Base-by-base conservation (phyloP, 495 filamentous ascomycete genomes). In the Penicillium canescens region DNA sequence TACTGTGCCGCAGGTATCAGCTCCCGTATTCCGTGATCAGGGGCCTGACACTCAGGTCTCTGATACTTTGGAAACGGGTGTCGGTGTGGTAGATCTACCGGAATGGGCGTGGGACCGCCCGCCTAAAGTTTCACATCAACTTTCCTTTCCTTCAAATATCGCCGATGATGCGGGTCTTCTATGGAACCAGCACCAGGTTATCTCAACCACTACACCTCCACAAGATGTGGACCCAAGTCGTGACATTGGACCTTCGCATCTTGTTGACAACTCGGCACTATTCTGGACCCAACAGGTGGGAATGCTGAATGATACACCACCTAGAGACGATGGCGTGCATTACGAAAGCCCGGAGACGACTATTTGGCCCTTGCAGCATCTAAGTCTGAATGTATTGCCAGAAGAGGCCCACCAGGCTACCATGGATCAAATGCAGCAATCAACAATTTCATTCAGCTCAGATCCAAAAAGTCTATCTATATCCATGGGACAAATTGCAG, bases 231-330 rank as follows among this genome's bases (percentile, higher is more conserved):
- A 41, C 2, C 5, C 20, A 0, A 42, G 16, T 4, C 43, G 43
- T 13, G 39, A 50, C n/a, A 40, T n/a, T 6, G 40, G 14, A 24
- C 1, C 34, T 6, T 43, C 37, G 10, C 42, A 45, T 37, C 49
- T 53, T 16, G 34, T 60, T 12, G 35, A 49, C 12, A 44, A 60
- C 40, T 40, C 57, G 6, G 52, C 57, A 0, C 21, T 46, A 1
- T 60, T 60, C 34, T 60, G 57, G 57, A 52, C 42, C 13, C 47
- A 55, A 21, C 42, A 52, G 24, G 38, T 47, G 5, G 40, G 52
- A 11, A 9, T 37, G n/a, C 3, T 55, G 2, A 48, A 14, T 7
- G 40, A 36, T 8, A 52, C 47, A 12, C 38, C 57, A n/a, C 42
- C 52, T 16, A 2, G 21, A 36, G 26, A 51, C 14, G 20, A 9